Evolutionary conservation across 345 rosid genomes (phyloP), one percentile per base, ranked within the genome.

Genomic region (Gossypium anomalum): DNA sequence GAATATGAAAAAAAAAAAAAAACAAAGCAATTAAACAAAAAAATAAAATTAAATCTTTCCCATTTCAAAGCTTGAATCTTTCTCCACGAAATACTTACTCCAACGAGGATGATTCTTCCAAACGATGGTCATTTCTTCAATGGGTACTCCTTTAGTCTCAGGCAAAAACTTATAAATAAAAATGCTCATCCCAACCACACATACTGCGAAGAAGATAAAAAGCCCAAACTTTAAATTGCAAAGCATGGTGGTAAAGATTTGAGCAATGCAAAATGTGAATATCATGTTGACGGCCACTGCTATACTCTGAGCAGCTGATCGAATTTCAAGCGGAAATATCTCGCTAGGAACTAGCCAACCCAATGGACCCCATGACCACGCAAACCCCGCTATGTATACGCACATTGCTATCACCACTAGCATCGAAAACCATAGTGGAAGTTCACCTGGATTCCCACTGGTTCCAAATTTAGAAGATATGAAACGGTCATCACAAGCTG

Each of bases 281-380:
- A 91, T 16, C 98, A 93, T 93, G 86, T 92, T 93, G 43, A 92
- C 92, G 0, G 92, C 89, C 2, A 93, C 97, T 0, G 80, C 89
- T 70, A 92, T 49, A 71, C 97, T 92, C 76, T 93, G 98, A 0
- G 98, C 97, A 2, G 96, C 93, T 0, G 97, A 92, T 17, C 94
- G 80, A 55, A 93, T 88, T 72, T 93, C 98, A 16, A 90, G 71
- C 2, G 97, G 96, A 81, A 92, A 93, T 43, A 93, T 93, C 80
- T 93, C 96, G 71, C 96, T 91, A 0, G 96, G 98, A 3, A 90
- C 96, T 51, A 93, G 48, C 98, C 98, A 93, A 1, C 94, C 96
- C 0, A 93, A 88, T 15, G 98, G 98, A 1, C 96, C 97, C 98
- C 96, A 90, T 0, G 96, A 93, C 94, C 96, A 92, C 0, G 96